A percentile compares a stretch with the other conserved stretches of the same genome.
Evolutionary conservation across 257 asterid genomes (phyloP).

Genomic region (Solanum lycopersicoides): DNA sequence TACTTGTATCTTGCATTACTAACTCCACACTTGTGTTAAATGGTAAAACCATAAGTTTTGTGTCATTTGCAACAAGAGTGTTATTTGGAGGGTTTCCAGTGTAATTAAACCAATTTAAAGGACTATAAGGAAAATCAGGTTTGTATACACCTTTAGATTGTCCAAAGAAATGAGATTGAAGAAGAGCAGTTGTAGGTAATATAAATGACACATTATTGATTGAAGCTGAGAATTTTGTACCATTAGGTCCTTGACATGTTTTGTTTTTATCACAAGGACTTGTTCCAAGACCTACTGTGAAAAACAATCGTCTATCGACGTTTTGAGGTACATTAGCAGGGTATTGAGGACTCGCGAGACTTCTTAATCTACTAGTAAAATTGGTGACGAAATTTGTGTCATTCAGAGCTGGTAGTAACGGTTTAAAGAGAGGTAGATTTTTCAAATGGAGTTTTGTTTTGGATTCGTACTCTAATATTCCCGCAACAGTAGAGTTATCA

Average conservation of each 20-base stretch:
- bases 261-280: conserved; percentile 34
- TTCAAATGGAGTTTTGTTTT: conserved; percentile 9
- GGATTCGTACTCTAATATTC: conserved; percentile 33
- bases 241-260: conserved; percentile 57
- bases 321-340: conserved; percentile 51
- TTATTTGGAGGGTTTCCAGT: conserved; percentile 49
- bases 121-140: conserved; percentile 38
- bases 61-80: conserved; percentile 31
- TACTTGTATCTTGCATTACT: conserved; percentile 52
- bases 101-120: conserved; percentile 39
- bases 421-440: conserved; percentile 25
- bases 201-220: conserved; percentile 38
- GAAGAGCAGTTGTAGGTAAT: conserved; percentile 37
- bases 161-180: conserved; percentile 40
- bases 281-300: conserved; percentile 52
- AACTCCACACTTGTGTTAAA: conserved; percentile 39
- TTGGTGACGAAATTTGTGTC: conserved; percentile 37
- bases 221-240: conserved; percentile 39
- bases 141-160: conserved; percentile 26
- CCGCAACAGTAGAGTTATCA: conserved; percentile 49
- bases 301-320: conserved; percentile 23
- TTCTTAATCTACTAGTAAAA: conserved; percentile 24
- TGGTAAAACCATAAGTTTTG: conserved; percentile 36
- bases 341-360: conserved; percentile 29
- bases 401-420: conserved; percentile 33